Conservation (phyloP, 139 green algal species). For the Chlamydomonas applanata region DNA sequence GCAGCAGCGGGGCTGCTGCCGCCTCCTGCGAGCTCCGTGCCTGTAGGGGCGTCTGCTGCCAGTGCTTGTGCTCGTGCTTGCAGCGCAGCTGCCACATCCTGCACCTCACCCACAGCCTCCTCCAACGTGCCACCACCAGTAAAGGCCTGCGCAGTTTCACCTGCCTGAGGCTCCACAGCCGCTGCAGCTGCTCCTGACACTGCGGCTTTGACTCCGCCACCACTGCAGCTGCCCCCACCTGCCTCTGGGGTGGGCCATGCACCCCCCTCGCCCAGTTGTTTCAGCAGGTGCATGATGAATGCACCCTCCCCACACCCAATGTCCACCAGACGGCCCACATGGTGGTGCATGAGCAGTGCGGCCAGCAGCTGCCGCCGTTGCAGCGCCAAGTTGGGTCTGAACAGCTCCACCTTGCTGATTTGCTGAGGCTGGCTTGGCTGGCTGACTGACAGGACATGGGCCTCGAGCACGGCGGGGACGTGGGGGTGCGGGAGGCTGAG, state of each 20-base stretch:
- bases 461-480: not conserved
- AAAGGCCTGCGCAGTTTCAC: too few species aligned
- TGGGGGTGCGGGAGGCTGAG: not conserved
- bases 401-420: not conserved
- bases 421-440: not conserved
- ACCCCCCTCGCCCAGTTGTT: too few species aligned
- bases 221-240: not conserved
- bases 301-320: slow-evolving; percentile 8
- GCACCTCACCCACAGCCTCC: too few species aligned
- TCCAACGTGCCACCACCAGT: too few species aligned
- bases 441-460: not conserved
- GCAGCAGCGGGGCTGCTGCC: too few species aligned
- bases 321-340: not conserved
- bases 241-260: not conserved
- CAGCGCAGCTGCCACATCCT: too few species aligned
- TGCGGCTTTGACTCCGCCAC: not conserved
- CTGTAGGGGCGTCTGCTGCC: too few species aligned
- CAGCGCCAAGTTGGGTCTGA: not conserved
- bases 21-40: too few species aligned
- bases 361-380: not conserved
- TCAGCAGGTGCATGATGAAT: not conserved
- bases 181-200: too few species aligned
- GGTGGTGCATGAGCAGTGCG: not conserved
- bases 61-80: too few species aligned
- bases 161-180: too few species aligned